A percentile compares a stretch with the other conserved stretches of the same genome.
These are phyloP conservation scores for Bisporella sp. DNA, from an alignment of 2,329 filamentous ascomycete species.

Conservation along the genomic window DNA sequence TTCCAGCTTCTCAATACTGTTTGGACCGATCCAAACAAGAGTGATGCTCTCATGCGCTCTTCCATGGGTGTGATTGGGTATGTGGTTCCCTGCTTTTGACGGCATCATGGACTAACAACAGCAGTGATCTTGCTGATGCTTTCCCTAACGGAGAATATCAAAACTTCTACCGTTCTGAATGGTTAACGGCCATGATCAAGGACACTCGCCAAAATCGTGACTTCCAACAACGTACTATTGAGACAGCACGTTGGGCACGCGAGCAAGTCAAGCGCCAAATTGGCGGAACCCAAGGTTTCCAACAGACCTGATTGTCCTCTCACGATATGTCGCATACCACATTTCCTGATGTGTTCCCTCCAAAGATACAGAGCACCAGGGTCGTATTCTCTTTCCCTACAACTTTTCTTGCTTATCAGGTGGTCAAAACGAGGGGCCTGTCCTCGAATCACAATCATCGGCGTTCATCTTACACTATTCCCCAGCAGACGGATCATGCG, in stretches of 20 bases:
- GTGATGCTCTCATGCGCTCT: constrained; percentile 86
- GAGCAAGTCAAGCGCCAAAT: constrained; percentile 95
- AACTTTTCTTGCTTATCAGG: constrained; percentile 15
- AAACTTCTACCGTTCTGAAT: constrained; percentile 81
- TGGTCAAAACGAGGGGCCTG: constrained; percentile 28
- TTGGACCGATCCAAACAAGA: constrained; percentile 76
- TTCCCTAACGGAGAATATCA: constrained; percentile 87
- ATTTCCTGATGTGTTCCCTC: constrained; percentile 18
- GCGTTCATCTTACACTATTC: constrained; percentile 11
- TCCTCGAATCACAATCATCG: constrained; percentile 20
- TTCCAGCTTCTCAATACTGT: constrained; percentile 82
- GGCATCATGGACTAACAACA: constrained; percentile 7
- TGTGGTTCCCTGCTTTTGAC: constrained; percentile 26
- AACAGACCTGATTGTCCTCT: constrained; percentile 24
- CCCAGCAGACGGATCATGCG: neutral
- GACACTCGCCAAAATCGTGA: constrained; percentile 88
- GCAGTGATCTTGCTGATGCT: constrained; percentile 84
- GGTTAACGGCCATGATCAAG: constrained; percentile 83
- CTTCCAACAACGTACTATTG: constrained; percentile 75
- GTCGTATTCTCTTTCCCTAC: constrained; percentile 6
- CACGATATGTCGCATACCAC: constrained; percentile 14
- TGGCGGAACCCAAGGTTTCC: constrained; percentile 36
- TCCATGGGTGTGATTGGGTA: constrained; percentile 97
- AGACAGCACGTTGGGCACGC: constrained; percentile 93
- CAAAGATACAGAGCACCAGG: constrained; percentile 18